Evolutionary conservation across 768 basidiomycete genomes (phyloP).

Genomic region (Auricularia sp.): DNA sequence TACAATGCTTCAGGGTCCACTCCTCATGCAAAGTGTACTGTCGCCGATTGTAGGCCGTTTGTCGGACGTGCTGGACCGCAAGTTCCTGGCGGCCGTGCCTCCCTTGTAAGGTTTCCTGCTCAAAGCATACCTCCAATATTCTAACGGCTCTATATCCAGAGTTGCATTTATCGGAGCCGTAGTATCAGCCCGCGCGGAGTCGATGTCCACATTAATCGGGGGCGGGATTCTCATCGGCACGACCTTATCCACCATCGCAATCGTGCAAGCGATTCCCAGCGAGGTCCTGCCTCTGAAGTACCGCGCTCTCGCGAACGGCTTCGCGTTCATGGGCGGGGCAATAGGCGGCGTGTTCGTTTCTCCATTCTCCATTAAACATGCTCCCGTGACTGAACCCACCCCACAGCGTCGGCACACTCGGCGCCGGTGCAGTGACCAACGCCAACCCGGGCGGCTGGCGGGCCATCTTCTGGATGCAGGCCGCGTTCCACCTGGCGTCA

Average conservation of each 20-base stretch:
- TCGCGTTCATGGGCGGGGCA: slow-evolving; percentile 4
- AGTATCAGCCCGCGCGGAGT: slow-evolving; percentile 2
- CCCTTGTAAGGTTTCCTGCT: background rate
- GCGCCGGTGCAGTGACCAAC: background rate
- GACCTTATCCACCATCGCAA: slow-evolving; percentile 6
- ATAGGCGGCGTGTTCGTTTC: background rate
- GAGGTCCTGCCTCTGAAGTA: slow-evolving; percentile 8
- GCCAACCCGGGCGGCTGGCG: slow-evolving; percentile 6
- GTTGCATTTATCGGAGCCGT: slow-evolving; percentile 7
- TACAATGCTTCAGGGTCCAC: slow-evolving; percentile 2
- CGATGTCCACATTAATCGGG: slow-evolving; percentile 6
- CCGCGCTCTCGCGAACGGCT: slow-evolving; percentile 8
- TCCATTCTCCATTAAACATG: background rate
- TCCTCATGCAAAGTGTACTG: slow-evolving; percentile 8
- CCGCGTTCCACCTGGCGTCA: slow-evolving; percentile 1
- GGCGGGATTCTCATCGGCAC: slow-evolving; percentile 8
- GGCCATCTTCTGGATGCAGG: slow-evolving; percentile 9
- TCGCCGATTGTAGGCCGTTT: slow-evolving; percentile 8
- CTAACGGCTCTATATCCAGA: too few species aligned
- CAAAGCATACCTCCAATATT: too few species aligned
- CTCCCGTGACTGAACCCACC: background rate
- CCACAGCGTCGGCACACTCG: background rate
- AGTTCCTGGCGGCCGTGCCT: slow-evolving; percentile 8
- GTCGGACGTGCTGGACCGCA: slow-evolving; percentile 6
- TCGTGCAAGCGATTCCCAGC: slow-evolving; percentile 8